Base-by-base conservation (phyloP, 139 green algal species). In the Tetradesmus lagerheimii region DNA sequence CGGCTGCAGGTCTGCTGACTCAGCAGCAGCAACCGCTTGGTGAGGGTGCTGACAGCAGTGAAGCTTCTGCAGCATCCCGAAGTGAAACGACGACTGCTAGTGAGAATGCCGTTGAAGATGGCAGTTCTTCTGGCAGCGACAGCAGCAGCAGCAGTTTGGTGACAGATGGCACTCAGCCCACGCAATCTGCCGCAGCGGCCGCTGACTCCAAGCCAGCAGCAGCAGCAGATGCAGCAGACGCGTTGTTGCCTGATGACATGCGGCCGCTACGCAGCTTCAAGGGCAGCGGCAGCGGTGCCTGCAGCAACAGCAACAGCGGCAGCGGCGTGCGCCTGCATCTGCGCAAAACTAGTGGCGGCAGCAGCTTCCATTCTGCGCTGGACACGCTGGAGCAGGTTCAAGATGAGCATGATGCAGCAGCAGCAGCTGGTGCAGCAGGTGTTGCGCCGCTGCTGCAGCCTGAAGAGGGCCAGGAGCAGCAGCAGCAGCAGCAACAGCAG, bases 401-500 rank as follows among this genome's bases (percentile, higher is more conserved):
- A 38, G 79, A n/a, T 0, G 38, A 8, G 31, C 20, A 35, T 6
- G 37, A 14, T 27, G 77, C 77, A 62, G 77, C 27, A 34, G 38
- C 34, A 12, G 27, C 45, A 53, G 45, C 77, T 34, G 77, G 12
- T 12, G 18, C 62, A 11, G 3, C 62, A 75, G 25, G 27, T 23
- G 1, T 23, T 31, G 27, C 34, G 18, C 20, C 16, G 64, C 25
- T 75, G 64, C 64, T 75, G 25, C 29, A 31, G 64, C 1, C 64
- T 75, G 64, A 9, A 18, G 64, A 75, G 20, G 64, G 64, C 64
- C 27, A 9, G 27, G 3, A 38, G 31, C 31, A 80, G 74, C 31
- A 80, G 89, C 90, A 91, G 92, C 50, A 79, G 74, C 85, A 90
- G 80, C 74, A 47, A 34, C 34, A 43, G 76, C 76, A 47, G 76